phyloP scores from a whole-genome alignment of 805 yeast genomes.

The Wickerhamiella bombiphila region DNA sequence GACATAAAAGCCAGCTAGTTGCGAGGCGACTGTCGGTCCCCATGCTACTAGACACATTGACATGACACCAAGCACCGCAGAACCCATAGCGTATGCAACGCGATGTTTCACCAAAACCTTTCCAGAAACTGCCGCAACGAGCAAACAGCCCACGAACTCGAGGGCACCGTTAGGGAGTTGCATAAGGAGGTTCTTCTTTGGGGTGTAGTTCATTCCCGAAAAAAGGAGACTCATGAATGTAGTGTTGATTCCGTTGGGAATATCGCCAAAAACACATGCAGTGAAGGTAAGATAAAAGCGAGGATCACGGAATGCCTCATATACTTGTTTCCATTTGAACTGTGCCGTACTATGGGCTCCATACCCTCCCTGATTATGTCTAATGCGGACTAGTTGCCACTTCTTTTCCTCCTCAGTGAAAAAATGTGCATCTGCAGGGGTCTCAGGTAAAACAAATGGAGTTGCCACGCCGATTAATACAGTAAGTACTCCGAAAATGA shows the following conservation, averaged over 20 bases:
- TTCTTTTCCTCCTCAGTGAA: constrained; percentile 31
- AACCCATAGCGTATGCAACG: constrained; percentile 8
- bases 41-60: constrained; percentile 13
- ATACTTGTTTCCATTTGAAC: constrained; percentile 41
- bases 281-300: constrained; percentile 35
- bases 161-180: constrained; percentile 33
- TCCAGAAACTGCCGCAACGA: constrained; percentile 3
- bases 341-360: constrained; percentile 35
- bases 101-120: constrained; percentile 4
- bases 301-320: constrained; percentile 35
- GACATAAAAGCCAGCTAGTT: constrained; percentile 13
- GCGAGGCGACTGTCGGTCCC: constrained; percentile 13
- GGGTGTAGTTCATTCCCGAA: constrained; percentile 31
- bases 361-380: constrained; percentile 42
- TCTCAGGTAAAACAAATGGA: constrained; percentile 40
- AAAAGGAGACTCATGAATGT: constrained; percentile 34
- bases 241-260: constrained; percentile 45
- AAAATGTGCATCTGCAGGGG: constrained; percentile 30
- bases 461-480: constrained; percentile 35
- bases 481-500: constrained; percentile 47
- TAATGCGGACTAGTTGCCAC: constrained; percentile 38
- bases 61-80: constrained; percentile 6
- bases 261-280: constrained; percentile 27
- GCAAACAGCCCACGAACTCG: constrained; percentile 17
- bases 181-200: constrained; percentile 26